Conservation (phyloP, 2,329 filamentous ascomycete species). For the Ceratocystis cacaofunesta region DNA sequence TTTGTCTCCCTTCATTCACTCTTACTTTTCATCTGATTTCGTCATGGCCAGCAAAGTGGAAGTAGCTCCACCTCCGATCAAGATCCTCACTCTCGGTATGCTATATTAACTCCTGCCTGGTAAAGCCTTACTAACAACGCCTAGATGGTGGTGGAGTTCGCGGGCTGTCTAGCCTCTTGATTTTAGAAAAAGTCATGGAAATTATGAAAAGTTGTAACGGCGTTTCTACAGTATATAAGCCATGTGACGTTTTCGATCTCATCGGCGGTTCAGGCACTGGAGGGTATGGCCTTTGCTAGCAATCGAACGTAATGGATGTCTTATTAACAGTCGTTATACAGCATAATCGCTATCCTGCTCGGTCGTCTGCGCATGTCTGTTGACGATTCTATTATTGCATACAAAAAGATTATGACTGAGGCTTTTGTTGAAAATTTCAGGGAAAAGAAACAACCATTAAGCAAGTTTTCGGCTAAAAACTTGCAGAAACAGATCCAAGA, state of each 20-base stretch:
- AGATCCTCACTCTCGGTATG: too few species aligned
- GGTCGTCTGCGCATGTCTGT: not conserved
- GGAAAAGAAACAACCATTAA: not conserved
- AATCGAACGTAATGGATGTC: too few species aligned
- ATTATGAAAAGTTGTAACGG: too few species aligned
- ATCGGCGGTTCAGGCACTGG: slow-evolving; percentile 24
- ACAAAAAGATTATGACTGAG: not conserved
- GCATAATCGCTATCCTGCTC: not conserved
- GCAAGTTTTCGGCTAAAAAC: not conserved
- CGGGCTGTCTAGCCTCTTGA: slow-evolving; percentile 21
- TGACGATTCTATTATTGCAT: not conserved
- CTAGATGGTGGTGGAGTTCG: slow-evolving; percentile 21
- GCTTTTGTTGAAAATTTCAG: not conserved
- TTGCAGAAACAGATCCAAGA: not conserved
- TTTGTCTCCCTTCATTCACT: too few species aligned
- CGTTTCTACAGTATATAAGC: slow-evolving; percentile 14
- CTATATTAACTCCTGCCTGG: too few species aligned
- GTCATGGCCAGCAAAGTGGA: too few species aligned
- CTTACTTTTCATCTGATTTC: too few species aligned
- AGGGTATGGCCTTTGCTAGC: slow-evolving; percentile 17
- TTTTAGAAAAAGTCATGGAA: slow-evolving; percentile 18
- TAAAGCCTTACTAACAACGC: too few species aligned
- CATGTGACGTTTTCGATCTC: slow-evolving; percentile 22
- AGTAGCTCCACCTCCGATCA: accelerated
- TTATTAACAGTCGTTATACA: not conserved